Percentiles rank a stretch among this genome's conserved stretches.
These are phyloP conservation scores for Phialophora expanda DNA, from an alignment of 2,329 filamentous ascomycete species.

Conservation along the genomic window DNA sequence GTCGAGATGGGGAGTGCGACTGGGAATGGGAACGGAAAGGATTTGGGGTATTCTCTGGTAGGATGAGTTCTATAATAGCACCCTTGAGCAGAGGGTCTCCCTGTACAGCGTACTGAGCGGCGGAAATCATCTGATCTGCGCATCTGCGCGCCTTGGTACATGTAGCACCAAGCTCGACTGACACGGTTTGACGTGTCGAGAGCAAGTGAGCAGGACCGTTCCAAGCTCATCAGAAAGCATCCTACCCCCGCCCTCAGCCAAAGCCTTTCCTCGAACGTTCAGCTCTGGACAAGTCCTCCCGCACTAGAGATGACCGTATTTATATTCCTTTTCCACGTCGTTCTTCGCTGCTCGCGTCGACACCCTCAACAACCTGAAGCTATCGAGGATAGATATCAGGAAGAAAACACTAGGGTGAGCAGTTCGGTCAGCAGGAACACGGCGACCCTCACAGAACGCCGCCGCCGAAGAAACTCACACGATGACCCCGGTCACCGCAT, in stretches of 20 bases:
- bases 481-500: conserved; percentile 16
- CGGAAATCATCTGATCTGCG: not conserved
- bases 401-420: not conserved
- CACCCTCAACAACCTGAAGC: not conserved
- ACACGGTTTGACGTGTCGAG: too few species aligned
- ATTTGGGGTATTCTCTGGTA: conserved; percentile 52
- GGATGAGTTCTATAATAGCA: conserved; percentile 39
- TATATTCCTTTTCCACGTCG: conserved; percentile 2
- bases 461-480: conserved; percentile 4
- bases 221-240: not conserved
- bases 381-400: conserved; percentile 2
- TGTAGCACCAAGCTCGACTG: not conserved
- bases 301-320: conserved; percentile 7
- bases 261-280: not conserved
- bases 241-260: not conserved
- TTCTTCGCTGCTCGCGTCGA: not conserved
- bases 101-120: not conserved
- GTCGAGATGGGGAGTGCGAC: conserved; percentile 50
- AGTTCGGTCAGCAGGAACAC: not conserved
- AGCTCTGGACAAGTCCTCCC: not conserved
- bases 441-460: not conserved
- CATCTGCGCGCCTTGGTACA: too few species aligned
- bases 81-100: not conserved
- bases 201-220: too few species aligned
- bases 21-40: conserved; percentile 47